phyloP scores from a whole-genome alignment of 2,329 filamentous ascomycete genomes.

The Huntiella decipiens region DNA sequence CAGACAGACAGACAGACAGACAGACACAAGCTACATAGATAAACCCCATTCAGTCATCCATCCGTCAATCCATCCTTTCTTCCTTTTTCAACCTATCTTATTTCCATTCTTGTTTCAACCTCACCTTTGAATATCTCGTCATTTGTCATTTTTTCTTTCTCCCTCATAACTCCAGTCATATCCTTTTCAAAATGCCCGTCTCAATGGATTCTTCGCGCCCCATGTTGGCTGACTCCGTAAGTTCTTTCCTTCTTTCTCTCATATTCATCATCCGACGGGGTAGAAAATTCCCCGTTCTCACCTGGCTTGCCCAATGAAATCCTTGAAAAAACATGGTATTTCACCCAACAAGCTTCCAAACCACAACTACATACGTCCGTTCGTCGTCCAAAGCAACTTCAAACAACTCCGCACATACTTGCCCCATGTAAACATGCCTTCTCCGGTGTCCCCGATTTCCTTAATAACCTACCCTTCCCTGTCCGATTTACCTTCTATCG shows the following conservation, averaged over 20 bases:
- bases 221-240: constrained; percentile 44
- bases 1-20: too few relatives aligned
- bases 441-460: too few relatives aligned
- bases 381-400: too few relatives aligned
- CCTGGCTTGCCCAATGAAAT: background rate
- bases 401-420: too few relatives aligned
- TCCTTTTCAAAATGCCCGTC: constrained; percentile 27
- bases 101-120: background rate
- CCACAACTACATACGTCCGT: too few relatives aligned
- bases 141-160: background rate
- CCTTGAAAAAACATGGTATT: background rate
- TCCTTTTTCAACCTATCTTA: background rate
- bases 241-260: constrained; percentile 18
- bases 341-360: too few relatives aligned
- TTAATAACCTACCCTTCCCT: too few relatives aligned
- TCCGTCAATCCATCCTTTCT: too few relatives aligned
- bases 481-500: too few relatives aligned
- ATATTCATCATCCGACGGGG: constrained; percentile 1
- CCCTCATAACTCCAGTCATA: background rate
- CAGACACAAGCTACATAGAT: too few relatives aligned
- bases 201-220: constrained; percentile 42
- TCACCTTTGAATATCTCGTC: background rate
- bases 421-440: too few relatives aligned
- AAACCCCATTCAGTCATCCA: too few relatives aligned
- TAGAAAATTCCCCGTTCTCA: background rate